Percentiles rank a stretch among this genome's conserved stretches.
Evolutionary conservation across 257 asterid species (phyloP).

Genomic region (Solanum ossicruentum): DNA sequence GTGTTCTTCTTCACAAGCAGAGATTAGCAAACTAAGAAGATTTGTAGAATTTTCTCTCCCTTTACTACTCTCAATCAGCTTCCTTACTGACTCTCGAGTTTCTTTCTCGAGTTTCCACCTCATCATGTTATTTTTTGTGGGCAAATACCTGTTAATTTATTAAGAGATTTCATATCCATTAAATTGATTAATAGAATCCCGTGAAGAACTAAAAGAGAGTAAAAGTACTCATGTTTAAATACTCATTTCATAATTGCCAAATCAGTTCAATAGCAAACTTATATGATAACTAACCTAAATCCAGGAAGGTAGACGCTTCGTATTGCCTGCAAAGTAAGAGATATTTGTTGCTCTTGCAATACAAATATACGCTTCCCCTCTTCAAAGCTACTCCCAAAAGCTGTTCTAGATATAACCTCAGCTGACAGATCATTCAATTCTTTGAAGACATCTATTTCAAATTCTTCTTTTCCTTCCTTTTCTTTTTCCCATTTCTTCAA

Average conservation of each 20-base stretch:
- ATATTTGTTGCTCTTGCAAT: constrained; percentile 33
- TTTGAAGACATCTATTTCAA: constrained; percentile 25
- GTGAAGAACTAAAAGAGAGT: not conserved
- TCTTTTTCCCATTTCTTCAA: constrained; percentile 26
- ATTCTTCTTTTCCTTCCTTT: constrained; percentile 8
- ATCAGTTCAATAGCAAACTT: not conserved
- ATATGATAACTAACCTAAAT: constrained; percentile 19
- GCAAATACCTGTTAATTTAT: constrained; percentile 15
- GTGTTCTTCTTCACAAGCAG: constrained; percentile 35
- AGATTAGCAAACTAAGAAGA: constrained; percentile 14
- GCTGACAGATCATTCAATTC: constrained; percentile 31
- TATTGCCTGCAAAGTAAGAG: constrained; percentile 25
- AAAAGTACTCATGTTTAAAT: not conserved
- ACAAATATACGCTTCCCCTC: constrained; percentile 40
- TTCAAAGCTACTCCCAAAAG: constrained; percentile 46
- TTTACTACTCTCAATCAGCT: constrained; percentile 9
- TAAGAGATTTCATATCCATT: not conserved
- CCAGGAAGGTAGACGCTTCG: constrained; percentile 48
- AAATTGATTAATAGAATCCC: not conserved
- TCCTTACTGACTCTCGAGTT: constrained; percentile 17
- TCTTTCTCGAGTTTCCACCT: constrained; percentile 29
- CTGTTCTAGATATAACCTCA: constrained; percentile 37
- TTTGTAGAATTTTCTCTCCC: constrained; percentile 10
- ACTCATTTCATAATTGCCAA: not conserved
- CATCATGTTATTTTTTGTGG: constrained; percentile 25